phyloP scores from a whole-genome alignment of 2,329 filamentous ascomycete genomes.

The Pestalotiopsis sp. region DNA sequence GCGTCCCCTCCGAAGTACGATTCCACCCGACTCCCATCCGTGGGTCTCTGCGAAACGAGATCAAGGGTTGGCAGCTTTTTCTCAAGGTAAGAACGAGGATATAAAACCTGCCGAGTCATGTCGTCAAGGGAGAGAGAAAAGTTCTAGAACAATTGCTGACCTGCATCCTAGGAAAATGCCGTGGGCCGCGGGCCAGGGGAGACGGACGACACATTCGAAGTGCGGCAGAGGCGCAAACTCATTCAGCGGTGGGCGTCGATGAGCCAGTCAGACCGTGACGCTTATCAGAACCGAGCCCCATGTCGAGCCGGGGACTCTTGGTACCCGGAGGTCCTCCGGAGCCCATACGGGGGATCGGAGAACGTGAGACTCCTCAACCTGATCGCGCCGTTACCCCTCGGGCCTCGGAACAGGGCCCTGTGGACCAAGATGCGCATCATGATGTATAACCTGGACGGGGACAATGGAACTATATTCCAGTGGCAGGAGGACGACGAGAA shows the following conservation, averaged over 20 bases:
- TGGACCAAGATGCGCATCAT: conserved; percentile 9
- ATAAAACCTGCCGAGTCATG: neutral
- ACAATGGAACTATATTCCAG: neutral
- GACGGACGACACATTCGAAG: neutral
- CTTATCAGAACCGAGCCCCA: conserved; percentile 4
- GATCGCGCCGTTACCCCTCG: neutral
- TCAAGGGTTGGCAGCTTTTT: conserved; percentile 4
- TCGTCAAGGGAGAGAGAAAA: neutral
- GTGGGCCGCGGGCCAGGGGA: neutral
- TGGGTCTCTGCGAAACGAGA: neutral
- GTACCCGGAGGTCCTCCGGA: neutral
- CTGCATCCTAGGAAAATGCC: neutral
- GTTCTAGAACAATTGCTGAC: neutral
- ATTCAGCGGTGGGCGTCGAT: conserved; percentile 2
- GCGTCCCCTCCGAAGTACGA: neutral
- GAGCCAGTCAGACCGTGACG: conserved; percentile 1
- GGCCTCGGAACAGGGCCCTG: neutral
- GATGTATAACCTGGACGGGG: neutral
- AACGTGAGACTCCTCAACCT: neutral
- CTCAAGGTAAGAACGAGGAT: neutral
- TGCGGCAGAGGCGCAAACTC: neutral
- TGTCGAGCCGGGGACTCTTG: neutral
- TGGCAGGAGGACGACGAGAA: neutral
- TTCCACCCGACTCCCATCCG: neutral
- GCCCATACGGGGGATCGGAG: neutral